Evolutionary conservation across 2,329 filamentous ascomycete genomes (phyloP).

Genomic region (Cladosporium colombiae): DNA sequence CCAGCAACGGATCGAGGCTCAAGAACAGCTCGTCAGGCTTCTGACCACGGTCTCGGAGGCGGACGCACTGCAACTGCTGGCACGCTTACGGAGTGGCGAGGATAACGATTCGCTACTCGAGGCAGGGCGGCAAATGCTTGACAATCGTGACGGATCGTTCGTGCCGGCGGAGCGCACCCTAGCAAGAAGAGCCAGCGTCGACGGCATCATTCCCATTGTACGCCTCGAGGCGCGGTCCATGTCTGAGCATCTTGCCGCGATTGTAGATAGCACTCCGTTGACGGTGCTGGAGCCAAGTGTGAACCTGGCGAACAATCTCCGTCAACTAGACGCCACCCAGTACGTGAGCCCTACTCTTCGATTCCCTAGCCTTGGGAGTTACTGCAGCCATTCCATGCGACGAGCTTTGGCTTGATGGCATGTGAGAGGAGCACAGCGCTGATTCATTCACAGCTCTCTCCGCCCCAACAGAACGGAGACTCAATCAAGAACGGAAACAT

Average conservation of each 20-base stretch:
- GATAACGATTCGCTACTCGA: not conserved
- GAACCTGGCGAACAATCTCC: not conserved
- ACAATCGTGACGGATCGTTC: not conserved
- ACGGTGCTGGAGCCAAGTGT: not conserved
- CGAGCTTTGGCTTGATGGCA: not conserved
- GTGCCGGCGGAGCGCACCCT: not conserved
- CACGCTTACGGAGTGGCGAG: not conserved
- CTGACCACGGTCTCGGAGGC: not conserved
- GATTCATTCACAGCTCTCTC: not conserved
- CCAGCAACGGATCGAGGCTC: not conserved
- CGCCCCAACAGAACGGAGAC: not conserved
- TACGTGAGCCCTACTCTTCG: not conserved
- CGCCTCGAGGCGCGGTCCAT: not conserved
- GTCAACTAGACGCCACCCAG: not conserved
- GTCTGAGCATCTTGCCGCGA: conserved; percentile 1
- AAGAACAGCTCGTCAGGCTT: not conserved
- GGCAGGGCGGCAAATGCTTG: not conserved
- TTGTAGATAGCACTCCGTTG: not conserved
- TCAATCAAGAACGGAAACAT: not conserved
- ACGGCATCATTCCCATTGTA: not conserved
- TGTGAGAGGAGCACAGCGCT: not conserved
- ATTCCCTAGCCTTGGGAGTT: not conserved
- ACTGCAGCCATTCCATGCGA: not conserved
- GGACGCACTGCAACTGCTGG: not conserved
- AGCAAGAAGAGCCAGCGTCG: not conserved